phyloP scores from a whole-genome alignment of 345 rosid genomes.

The Dimocarpus longan region DNA sequence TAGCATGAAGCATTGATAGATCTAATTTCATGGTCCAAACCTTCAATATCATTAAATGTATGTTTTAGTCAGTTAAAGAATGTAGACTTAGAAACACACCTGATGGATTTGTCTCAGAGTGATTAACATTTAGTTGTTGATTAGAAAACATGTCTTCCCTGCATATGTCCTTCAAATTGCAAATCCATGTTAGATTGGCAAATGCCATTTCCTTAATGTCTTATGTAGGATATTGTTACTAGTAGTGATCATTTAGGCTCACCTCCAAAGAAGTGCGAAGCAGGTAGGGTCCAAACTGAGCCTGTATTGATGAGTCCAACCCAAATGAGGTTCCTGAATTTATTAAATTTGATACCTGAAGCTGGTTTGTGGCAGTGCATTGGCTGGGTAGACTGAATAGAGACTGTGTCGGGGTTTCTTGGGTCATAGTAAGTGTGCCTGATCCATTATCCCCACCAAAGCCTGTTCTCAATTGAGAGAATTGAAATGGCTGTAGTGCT shows the following conservation, averaged over 20 bases:
- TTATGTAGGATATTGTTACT: not conserved
- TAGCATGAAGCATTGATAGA: not conserved
- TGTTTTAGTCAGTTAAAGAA: not conserved
- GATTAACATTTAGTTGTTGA: constrained; percentile 44
- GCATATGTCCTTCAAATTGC: constrained; percentile 47
- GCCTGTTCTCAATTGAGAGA: constrained; percentile 38
- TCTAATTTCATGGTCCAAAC: not conserved
- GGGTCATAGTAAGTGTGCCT: constrained; percentile 33
- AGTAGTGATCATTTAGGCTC: constrained; percentile 18
- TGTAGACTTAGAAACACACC: constrained; percentile 32
- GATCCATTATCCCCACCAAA: constrained; percentile 36
- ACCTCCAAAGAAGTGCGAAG: constrained; percentile 49
- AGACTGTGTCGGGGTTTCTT: constrained; percentile 36
- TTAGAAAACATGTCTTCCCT: constrained; percentile 47
- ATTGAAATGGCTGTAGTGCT: constrained; percentile 50
- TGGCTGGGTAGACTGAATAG: constrained; percentile 43
- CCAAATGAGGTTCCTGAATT: constrained; percentile 49
- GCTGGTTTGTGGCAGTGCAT: constrained; percentile 34
- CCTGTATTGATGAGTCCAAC: constrained; percentile 58
- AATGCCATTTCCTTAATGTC: not conserved
- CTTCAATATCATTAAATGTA: not conserved
- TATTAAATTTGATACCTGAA: constrained; percentile 38
- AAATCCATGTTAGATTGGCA: constrained; percentile 17
- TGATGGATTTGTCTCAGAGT: constrained; percentile 37
- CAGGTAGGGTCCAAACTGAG: constrained; percentile 54